Evolutionary conservation across 331 rosid genomes (phyloP).

Genomic region (Spiraea crenata): DNA sequence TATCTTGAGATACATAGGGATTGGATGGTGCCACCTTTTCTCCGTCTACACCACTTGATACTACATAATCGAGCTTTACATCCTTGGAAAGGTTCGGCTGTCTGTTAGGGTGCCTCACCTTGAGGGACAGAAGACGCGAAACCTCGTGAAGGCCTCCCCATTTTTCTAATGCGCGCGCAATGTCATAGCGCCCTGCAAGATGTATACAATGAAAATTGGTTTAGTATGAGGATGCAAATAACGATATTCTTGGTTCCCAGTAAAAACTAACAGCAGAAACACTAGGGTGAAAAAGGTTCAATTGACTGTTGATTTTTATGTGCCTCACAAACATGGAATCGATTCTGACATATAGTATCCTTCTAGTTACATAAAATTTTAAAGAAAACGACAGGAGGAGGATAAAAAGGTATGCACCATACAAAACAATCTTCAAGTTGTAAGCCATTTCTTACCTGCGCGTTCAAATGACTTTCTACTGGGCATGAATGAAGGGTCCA

Average conservation of each 20-base stretch:
- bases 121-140: conserved; percentile 76
- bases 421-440: neutral
- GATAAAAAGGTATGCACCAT: neutral
- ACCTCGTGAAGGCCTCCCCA: conserved; percentile 97
- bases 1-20: conserved; percentile 59
- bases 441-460: conserved; percentile 52
- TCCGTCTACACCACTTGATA: conserved; percentile 37
- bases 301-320: no score
- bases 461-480: conserved; percentile 96
- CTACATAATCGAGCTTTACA: conserved; percentile 42
- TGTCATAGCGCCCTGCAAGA: conserved; percentile 69
- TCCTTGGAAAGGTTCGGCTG: conserved; percentile 45
- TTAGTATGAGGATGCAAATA: conserved; percentile 14
- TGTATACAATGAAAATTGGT: conserved; percentile 6
- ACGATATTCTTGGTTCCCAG: neutral
- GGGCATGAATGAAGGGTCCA: conserved; percentile 88
- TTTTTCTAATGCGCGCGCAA: conserved; percentile 87
- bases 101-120: conserved; percentile 63
- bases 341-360: no score
- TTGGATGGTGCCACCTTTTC: conserved; percentile 40
- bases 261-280: neutral
- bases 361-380: neutral
- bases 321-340: neutral
- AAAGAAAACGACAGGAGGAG: conserved; percentile 14
- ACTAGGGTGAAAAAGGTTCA: neutral